phyloP scores from a whole-genome alignment of 148 eudicot species.

The Vaccinium corymbosum region DNA sequence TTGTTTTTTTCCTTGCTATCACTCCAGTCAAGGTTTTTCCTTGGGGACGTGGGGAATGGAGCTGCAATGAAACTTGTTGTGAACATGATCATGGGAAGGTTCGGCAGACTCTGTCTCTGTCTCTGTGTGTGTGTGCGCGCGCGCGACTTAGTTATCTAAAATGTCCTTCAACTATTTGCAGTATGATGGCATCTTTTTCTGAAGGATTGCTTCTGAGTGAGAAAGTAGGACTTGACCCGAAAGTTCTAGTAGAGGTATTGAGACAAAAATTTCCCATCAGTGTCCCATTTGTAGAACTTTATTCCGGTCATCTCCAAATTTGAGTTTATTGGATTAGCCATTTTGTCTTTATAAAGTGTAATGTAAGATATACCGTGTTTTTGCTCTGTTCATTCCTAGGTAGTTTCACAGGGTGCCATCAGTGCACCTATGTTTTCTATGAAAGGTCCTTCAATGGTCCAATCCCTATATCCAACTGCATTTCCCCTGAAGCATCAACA shows the following conservation, averaged over 20 bases:
- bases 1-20: constrained; percentile 1
- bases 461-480: constrained; percentile 81
- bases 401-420: constrained; percentile 91
- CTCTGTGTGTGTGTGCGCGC: background rate
- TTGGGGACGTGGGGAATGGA: constrained; percentile 96
- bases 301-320: background rate
- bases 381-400: constrained; percentile 35
- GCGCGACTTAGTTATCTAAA: background rate
- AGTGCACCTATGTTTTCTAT: constrained; percentile 88
- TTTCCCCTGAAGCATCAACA: constrained; percentile 96
- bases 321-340: background rate
- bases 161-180: constrained; percentile 25
- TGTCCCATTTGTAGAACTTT: background rate
- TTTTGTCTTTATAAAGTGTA: background rate
- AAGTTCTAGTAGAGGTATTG: constrained; percentile 73
- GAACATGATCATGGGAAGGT: constrained; percentile 99
- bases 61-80: constrained; percentile 99
- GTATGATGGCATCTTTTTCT: constrained; percentile 98
- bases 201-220: constrained; percentile 85
- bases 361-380: background rate
- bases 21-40: constrained; percentile 78
- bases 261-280: background rate
- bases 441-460: constrained; percentile 93
- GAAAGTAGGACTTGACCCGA: constrained; percentile 92
- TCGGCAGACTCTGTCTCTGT: constrained; percentile 10